Base-by-base conservation (phyloP, 306 rosid species). In the Pyrus betulifolia region DNA sequence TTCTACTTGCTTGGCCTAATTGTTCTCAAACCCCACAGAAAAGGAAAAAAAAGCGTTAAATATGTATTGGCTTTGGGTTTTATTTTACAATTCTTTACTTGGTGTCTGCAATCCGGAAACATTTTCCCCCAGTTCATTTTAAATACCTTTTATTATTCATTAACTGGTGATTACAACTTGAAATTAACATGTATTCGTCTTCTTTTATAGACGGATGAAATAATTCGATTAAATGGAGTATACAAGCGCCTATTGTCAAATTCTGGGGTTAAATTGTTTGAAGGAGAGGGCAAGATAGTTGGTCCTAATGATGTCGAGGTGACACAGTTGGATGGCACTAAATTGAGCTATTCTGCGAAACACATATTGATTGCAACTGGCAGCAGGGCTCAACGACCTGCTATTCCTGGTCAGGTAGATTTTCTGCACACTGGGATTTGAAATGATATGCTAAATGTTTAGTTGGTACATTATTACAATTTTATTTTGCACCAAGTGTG, bases 281-380 rank as follows among this genome's bases (percentile, higher is more conserved):
- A 95, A 85, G 98, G 98, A 46, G 98, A 90, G 87, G 98, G 97
- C 58, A 95, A 67, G 89, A 59, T 95, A 74, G 97, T 79, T 60
- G 89, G 96, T 78, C 97, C 93, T 58, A 85, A 95, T 83, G 98
- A 95, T 79, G 97, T 95, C 83, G 96, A 92, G 90, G 93, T 95
- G 82, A 95, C 92, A 67, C 98, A 95, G 79, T 85, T 92, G 75
- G 98, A 95, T 90, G 97, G 97, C 76, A 95, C 98, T 78, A 95
- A 92, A 82, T 72, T 95, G 86, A 83, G 93, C 69, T 95, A 86
- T 82, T 84, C 97, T 46, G 97, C 98, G n/a, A 92, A 89, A 78
- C 96, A 92, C 83, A 89, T 95, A 71, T 79, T 92, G 83, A 88
- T 95, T 89, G 91, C 98, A 68, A 95, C 98, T 83, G 98, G 98